These are phyloP conservation scores for Paramarasmius palmivorus DNA, from an alignment of 1,284 basidiomycete genomes.

Conservation along the genomic window DNA sequence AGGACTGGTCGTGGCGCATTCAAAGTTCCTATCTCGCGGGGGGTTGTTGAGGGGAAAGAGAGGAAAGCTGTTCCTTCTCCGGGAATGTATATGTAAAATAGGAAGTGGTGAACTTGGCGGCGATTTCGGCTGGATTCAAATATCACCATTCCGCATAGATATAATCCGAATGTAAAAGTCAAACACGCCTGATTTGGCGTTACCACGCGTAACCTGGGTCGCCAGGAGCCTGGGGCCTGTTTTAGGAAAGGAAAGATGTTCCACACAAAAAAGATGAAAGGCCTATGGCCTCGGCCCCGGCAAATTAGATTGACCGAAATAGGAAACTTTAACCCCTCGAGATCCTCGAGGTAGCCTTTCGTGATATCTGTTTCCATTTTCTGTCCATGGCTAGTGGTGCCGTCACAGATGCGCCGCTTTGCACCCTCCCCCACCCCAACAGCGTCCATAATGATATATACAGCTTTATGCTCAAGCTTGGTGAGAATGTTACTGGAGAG, in stretches of 20 bases:
- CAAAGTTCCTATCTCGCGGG: not conserved
- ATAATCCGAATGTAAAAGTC: slow-evolving; percentile 6
- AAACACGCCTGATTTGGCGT: slow-evolving; percentile 4
- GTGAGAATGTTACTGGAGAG: too few species aligned
- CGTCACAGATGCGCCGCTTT: slow-evolving; percentile 5
- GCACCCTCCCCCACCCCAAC: not conserved
- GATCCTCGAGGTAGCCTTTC: slow-evolving; percentile 7
- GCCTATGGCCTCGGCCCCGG: slow-evolving; percentile 15
- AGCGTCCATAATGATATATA: too few species aligned
- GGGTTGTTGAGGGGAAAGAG: not conserved
- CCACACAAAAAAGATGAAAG: not conserved
- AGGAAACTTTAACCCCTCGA: slow-evolving; percentile 11
- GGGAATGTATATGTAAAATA: not conserved
- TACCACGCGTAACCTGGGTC: slow-evolving; percentile 11
- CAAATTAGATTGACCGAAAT: slow-evolving; percentile 11
- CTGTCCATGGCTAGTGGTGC: not conserved
- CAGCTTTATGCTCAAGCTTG: too few species aligned
- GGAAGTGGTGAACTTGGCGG: slow-evolving; percentile 9
- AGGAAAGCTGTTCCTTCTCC: not conserved
- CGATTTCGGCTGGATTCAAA: slow-evolving; percentile 7
- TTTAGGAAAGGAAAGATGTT: slow-evolving; percentile 7
- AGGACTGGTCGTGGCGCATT: slow-evolving; percentile 3
- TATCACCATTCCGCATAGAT: slow-evolving; percentile 9
- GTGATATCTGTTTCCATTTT: not conserved
- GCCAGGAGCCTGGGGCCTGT: slow-evolving; percentile 7